These are phyloP conservation scores for Brassica napus DNA, from an alignment of 345 rosid genomes.

Conservation along the genomic window Da-Ae NC_063439.1:4063501-4064000, in stretches of 20 bases:
- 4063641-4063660: not conserved
- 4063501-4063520: slow-evolving; percentile 97
- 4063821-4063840: slow-evolving; percentile 63
- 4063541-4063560: slow-evolving; percentile 85
- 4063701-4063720: slow-evolving; percentile 63
- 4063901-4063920: slow-evolving; percentile 58
- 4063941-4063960: slow-evolving; percentile 60
- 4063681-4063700: not conserved
- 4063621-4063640: not conserved
- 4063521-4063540: slow-evolving; percentile 77
- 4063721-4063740: slow-evolving; percentile 64
- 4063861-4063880: not conserved
- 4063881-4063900: not conserved
- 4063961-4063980: slow-evolving; percentile 81
- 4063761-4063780: slow-evolving; percentile 63
- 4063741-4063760: slow-evolving; percentile 64
- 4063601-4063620: slow-evolving; percentile 5
- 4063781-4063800: slow-evolving; percentile 52
- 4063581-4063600: slow-evolving; percentile 88
- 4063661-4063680: not conserved
- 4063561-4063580: slow-evolving; percentile 57
- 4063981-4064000: slow-evolving; percentile 76
- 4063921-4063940: slow-evolving; percentile 69
- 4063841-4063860: slow-evolving; percentile 67
- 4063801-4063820: slow-evolving; percentile 59